Percentiles rank a stretch among this genome's conserved stretches.
Conservation (phyloP, 768 basidiomycete genomes). For the Pleurotus cornucopiae region DNA sequence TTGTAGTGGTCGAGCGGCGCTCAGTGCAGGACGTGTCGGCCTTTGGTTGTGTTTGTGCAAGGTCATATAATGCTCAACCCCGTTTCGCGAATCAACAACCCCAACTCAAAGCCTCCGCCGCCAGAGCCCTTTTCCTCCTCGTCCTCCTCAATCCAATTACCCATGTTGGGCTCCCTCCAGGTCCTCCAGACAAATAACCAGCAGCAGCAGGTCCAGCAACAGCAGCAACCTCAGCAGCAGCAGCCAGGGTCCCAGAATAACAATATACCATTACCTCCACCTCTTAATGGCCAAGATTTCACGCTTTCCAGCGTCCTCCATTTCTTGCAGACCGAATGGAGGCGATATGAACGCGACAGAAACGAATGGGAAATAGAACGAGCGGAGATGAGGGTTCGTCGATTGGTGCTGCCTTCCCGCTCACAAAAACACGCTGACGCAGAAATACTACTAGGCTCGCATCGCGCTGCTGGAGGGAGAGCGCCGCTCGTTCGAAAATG, state of each 20-base stretch:
- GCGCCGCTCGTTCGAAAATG: slow-evolving; percentile 93
- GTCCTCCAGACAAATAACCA: slow-evolving; percentile 54
- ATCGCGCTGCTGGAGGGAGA: slow-evolving; percentile 98
- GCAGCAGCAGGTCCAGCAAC: slow-evolving; percentile 56
- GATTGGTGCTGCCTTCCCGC: slow-evolving; percentile 11
- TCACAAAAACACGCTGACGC: slow-evolving; percentile 16
- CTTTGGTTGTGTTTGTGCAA: slow-evolving; percentile 9
- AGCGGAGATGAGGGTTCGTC: slow-evolving; percentile 94
- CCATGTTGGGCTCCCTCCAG: slow-evolving; percentile 74
- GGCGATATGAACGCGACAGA: slow-evolving; percentile 94
- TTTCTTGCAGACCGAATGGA: slow-evolving; percentile 97
- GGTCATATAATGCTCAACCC: slow-evolving; percentile 8
- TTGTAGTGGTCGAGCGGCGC: background rate
- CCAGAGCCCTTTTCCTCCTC: slow-evolving; percentile 15
- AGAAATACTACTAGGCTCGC: slow-evolving; percentile 60
- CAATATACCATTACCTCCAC: slow-evolving; percentile 69
- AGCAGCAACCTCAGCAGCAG: slow-evolving; percentile 48
- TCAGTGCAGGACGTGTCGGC: slow-evolving; percentile 5
- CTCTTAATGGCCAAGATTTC: slow-evolving; percentile 87
- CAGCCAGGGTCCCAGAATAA: slow-evolving; percentile 43
- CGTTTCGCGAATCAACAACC: slow-evolving; percentile 9
- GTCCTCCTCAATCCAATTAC: slow-evolving; percentile 39
- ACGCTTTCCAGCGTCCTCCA: slow-evolving; percentile 93
- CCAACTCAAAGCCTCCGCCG: slow-evolving; percentile 8
- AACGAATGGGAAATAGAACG: slow-evolving; percentile 99